Evolutionary conservation across 805 yeast genomes (phyloP), one percentile per base, ranked within the genome.

Genomic region (Kodamaea kaohsiungensis): DNA sequence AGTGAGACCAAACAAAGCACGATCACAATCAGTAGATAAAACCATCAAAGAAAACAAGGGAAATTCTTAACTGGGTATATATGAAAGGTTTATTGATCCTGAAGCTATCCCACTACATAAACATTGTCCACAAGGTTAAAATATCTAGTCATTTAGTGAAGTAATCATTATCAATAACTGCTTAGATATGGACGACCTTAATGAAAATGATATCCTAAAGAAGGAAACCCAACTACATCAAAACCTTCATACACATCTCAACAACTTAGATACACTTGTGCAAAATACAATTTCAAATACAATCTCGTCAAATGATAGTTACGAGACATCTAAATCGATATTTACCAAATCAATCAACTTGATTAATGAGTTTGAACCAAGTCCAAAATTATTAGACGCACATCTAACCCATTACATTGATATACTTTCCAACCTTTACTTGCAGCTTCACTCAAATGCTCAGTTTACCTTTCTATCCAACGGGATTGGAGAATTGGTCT

Each of bases 301-400:
- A 6, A 39, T 51, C 15, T 46, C 52, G 1, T 37, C 39, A 3
- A 30, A 13, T 6, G 62, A 57, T 47, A 40, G 48, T 43, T 18
- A 40, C 22, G 62, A 59, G 35, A 53, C 27, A 4, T 53, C 53
- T 12, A 56, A 49, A 42, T 42, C 42, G 10, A 42, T 54, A n/a
- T 40, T 57, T n/a, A 25, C 30, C 16, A 55, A 54, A 7, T 49
- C 72, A 7, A 49, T 66, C 17, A 46, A 54, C 2, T 57, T 62
- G 7, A 72, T 81, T 18, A 75, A 79, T 48, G 81, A 81, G 58
- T 84, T 83, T 58, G 87, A 83, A 61, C 76, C 79, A 2, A 71
- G 70, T 43, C 88, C 88, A 0, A 81, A 77, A 52, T 68, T 82
- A 13, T 63, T 85, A 2, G 87, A 84, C 60, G 43, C 62, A 0